Conservation (phyloP, 1,284 basidiomycete genomes). For the Chondrostereum purpureum region DNA sequence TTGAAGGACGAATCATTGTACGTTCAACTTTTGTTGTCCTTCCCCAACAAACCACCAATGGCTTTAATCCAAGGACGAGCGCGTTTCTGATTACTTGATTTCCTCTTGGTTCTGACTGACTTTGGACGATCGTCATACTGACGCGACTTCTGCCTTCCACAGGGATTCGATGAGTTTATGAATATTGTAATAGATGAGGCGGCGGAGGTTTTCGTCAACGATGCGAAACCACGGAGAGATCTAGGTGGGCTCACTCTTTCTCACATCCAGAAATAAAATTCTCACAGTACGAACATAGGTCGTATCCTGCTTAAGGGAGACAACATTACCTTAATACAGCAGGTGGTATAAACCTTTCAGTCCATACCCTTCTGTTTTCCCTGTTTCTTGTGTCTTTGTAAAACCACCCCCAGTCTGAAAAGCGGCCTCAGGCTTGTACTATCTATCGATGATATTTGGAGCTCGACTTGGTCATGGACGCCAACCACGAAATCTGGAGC, state of each 20-base stretch:
- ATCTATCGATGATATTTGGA: too few species aligned
- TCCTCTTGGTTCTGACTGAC: slow-evolving; percentile 6
- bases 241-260: slow-evolving; percentile 48
- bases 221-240: slow-evolving; percentile 76
- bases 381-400: slow-evolving; percentile 6
- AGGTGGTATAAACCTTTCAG: slow-evolving; percentile 32
- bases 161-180: slow-evolving; percentile 99
- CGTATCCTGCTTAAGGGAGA: slow-evolving; percentile 93
- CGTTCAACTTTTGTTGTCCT: slow-evolving; percentile 33
- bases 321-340: slow-evolving; percentile 93
- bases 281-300: slow-evolving; percentile 40
- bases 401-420: neutral
- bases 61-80: slow-evolving; percentile 13
- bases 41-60: slow-evolving; percentile 12
- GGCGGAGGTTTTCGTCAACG: slow-evolving; percentile 87
- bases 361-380: neutral
- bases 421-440: too few species aligned
- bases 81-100: slow-evolving; percentile 8
- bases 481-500: too few species aligned
- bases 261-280: slow-evolving; percentile 6
- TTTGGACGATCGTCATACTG: slow-evolving; percentile 12
- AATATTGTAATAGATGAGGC: slow-evolving; percentile 97
- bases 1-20: slow-evolving; percentile 96
- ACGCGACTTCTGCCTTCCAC: slow-evolving; percentile 15
- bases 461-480: too few species aligned